Evolutionary conservation across 2,329 filamentous ascomycete genomes (phyloP), one percentile per base, ranked within the genome.

Genomic region (Aureobasidium sp.): DNA sequence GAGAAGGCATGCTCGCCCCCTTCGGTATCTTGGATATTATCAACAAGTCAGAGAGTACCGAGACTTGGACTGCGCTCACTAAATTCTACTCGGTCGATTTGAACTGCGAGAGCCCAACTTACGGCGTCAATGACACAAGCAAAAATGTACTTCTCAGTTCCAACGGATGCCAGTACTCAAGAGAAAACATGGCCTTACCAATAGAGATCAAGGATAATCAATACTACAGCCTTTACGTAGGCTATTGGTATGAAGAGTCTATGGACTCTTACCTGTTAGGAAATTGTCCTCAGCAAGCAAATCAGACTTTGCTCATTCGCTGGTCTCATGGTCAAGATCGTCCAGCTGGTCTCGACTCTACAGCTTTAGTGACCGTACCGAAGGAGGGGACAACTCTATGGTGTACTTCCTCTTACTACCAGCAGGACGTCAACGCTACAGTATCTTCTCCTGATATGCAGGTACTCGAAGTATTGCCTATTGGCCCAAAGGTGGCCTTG

Each of bases 351-450:
- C 29, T 32, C 29, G 29, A 32, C 29, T 8, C 29, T 32, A 32
- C 8, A 5, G 5, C 8, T 5, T 5, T 8, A 32, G 29, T 32
- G 8, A 32, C 29, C 8, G 29, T 32, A 32, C 29, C 29, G 29
- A 32, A 32, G 8, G 29, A 32, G 29, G 29, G 29, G 8, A 32
- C 0, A 85, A 84, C 61, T 78, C 26, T 57, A 26, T 10, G 51
- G 27, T 34, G 32, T 10, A 34, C 7, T 8, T 10, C 32, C 2
- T 5, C 15, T 1, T 36, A 57, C 32, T 39, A 75, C 53, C 71
- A 74, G n/a, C 79, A 82, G 42, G 13, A 70, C 0, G 79, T 81
- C 0, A 67, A 70, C 0, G 77, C 79, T 0, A 78, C 73, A 0
- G 71, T 84, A 1, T 64, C 68, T 5, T 61, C 66, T 5, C 68